These are phyloP conservation scores for Amanita polypyramis DNA, from an alignment of 768 basidiomycete species.

Conservation along the genomic window DNA sequence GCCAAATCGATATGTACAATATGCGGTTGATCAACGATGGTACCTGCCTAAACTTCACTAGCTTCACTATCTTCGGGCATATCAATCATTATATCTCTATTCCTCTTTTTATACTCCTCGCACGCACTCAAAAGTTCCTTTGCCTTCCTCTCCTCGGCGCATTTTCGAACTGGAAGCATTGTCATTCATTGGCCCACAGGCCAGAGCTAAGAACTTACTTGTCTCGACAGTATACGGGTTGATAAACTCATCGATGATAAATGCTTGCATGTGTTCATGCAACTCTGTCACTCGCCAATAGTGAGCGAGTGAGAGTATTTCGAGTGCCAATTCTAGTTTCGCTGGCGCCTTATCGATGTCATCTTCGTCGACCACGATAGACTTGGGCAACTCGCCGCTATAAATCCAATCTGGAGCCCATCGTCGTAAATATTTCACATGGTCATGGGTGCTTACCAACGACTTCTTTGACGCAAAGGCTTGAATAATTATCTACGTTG, in stretches of 20 bases:
- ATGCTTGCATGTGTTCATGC: slow-evolving; percentile 5
- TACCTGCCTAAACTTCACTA: no score
- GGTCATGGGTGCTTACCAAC: not conserved
- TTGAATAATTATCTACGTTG: slow-evolving; percentile 2
- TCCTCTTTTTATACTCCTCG: no score
- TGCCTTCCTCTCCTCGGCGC: no score
- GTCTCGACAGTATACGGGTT: slow-evolving; percentile 17
- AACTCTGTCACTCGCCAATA: slow-evolving; percentile 5
- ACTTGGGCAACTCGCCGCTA: slow-evolving; percentile 8
- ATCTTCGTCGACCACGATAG: not conserved
- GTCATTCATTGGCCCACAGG: not conserved
- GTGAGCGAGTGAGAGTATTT: slow-evolving; percentile 8
- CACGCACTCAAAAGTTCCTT: no score
- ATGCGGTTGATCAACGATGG: no score
- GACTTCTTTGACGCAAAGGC: slow-evolving; percentile 14
- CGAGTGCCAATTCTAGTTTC: slow-evolving; percentile 5
- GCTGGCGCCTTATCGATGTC: slow-evolving; percentile 3
- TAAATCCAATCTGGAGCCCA: slow-evolving; percentile 5
- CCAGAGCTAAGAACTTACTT: slow-evolving; percentile 14
- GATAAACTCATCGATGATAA: slow-evolving; percentile 16
- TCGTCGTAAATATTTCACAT: not conserved
- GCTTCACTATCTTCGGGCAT: no score
- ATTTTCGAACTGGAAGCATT: no score
- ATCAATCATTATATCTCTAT: no score
- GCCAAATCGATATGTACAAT: no score